Percentiles rank a stretch among this genome's conserved stretches.
These are phyloP conservation scores for Vicia sativa DNA, from an alignment of 306 rosid species.

Conservation along the genomic window DNA sequence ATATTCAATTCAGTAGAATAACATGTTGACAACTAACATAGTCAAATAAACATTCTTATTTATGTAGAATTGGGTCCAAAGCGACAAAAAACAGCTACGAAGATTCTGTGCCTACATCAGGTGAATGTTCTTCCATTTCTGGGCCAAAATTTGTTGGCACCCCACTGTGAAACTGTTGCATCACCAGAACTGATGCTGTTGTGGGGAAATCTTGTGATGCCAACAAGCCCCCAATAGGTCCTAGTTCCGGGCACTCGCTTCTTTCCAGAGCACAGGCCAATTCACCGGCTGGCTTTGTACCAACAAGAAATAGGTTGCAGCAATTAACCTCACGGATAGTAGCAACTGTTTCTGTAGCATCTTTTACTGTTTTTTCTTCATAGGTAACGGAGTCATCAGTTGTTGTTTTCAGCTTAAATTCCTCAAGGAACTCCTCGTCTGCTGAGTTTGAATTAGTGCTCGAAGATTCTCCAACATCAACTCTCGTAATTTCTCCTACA, in stretches of 20 bases:
- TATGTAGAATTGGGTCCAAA: background rate
- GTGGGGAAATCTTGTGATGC: slow-evolving; percentile 55
- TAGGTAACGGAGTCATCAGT: slow-evolving; percentile 50
- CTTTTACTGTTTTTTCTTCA: slow-evolving; percentile 49
- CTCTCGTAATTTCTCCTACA: slow-evolving; percentile 44
- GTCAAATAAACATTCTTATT: background rate
- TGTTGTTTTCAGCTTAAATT: slow-evolving; percentile 43
- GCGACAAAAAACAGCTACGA: background rate
- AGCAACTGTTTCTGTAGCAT: slow-evolving; percentile 45
- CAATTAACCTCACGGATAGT: slow-evolving; percentile 39
- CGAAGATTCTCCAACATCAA: slow-evolving; percentile 42
- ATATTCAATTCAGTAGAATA: background rate
- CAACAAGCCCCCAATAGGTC: slow-evolving; percentile 56
- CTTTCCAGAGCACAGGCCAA: slow-evolving; percentile 34
- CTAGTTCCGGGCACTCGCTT: slow-evolving; percentile 44
- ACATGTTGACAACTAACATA: background rate
- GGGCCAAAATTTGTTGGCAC: slow-evolving; percentile 21
- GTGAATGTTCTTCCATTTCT: slow-evolving; percentile 16
- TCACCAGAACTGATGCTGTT: slow-evolving; percentile 62
- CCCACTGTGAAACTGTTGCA: slow-evolving; percentile 43
- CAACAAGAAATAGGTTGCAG: slow-evolving; percentile 66
- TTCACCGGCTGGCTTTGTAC: slow-evolving; percentile 50
- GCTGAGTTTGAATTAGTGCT: slow-evolving; percentile 28
- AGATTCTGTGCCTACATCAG: slow-evolving; percentile 23
- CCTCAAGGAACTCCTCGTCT: slow-evolving; percentile 54